Conservation (phyloP, 108 stramenopile genomes). For the Schizochytrium sp. region DNA sequence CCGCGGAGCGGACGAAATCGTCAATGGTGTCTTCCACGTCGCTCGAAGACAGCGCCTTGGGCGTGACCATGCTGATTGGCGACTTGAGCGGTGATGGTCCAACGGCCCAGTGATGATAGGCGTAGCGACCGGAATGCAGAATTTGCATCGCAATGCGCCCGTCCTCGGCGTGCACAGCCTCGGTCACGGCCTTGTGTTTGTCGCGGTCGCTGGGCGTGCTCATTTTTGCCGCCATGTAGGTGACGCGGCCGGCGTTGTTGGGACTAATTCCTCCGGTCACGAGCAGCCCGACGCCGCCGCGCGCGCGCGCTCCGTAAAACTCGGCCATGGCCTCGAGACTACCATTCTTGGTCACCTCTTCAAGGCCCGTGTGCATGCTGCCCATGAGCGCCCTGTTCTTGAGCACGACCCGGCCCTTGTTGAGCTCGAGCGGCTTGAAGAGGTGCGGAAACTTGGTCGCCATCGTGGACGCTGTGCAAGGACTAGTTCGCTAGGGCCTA, state of each 20-base stretch:
- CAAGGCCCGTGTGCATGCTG: conserved; percentile 89
- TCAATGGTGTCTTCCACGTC: conserved; percentile 69
- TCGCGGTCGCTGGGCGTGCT: conserved; percentile 65
- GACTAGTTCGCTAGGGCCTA: too few species aligned
- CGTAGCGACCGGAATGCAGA: conserved; percentile 81
- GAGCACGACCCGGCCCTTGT: conserved; percentile 31
- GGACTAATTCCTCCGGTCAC: conserved; percentile 96
- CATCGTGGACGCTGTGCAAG: neutral
- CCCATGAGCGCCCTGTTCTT: conserved; percentile 90
- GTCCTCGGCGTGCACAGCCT: conserved; percentile 68
- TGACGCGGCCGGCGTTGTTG: conserved; percentile 79
- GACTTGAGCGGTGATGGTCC: conserved; percentile 71
- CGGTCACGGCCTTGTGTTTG: conserved; percentile 74
- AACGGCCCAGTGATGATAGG: conserved; percentile 83
- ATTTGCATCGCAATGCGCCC: conserved; percentile 71
- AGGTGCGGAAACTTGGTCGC: conserved; percentile 13
- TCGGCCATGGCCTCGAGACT: conserved; percentile 76
- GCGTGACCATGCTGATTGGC: conserved; percentile 74
- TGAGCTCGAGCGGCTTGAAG: conserved; percentile 22
- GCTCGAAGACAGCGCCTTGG: conserved; percentile 56
- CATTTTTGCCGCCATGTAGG: conserved; percentile 80
- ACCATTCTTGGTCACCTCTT: conserved; percentile 58
- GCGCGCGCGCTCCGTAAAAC: conserved; percentile 81
- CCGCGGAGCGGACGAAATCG: conserved; percentile 78
- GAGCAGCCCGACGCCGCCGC: conserved; percentile 83